These are phyloP conservation scores for Venustampulla echinocandica DNA, from an alignment of 495 filamentous ascomycete species.

Conservation along the genomic window DNA sequence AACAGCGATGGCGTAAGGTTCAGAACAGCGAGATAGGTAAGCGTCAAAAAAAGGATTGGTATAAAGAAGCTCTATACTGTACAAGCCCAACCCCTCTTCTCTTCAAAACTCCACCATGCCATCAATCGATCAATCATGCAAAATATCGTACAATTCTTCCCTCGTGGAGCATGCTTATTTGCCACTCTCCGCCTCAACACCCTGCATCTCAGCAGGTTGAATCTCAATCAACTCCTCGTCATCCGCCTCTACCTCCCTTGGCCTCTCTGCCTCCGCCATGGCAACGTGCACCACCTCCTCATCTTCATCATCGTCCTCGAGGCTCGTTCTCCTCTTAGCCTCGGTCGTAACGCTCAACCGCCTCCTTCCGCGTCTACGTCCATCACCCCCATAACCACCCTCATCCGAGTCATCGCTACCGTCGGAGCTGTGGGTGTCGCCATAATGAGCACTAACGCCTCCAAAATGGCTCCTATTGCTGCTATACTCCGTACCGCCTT, in stretches of 20 bases:
- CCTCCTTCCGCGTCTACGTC: slow-evolving; percentile 11
- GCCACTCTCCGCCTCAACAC: no score
- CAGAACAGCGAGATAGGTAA: no score
- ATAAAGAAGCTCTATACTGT: no score
- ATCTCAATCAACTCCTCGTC: slow-evolving; percentile 24
- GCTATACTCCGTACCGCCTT: not conserved
- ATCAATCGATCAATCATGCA: no score
- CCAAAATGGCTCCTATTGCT: slow-evolving; percentile 9
- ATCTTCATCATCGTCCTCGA: slow-evolving; percentile 49
- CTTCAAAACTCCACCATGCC: no score
- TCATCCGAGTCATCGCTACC: slow-evolving; percentile 31
- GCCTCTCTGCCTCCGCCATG: slow-evolving; percentile 14
- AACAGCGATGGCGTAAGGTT: no score
- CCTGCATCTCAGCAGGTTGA: slow-evolving; percentile 19
- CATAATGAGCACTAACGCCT: slow-evolving; percentile 17
- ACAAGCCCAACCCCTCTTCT: no score
- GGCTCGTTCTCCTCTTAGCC: slow-evolving; percentile 43
- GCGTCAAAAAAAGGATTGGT: no score
- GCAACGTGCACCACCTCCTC: slow-evolving; percentile 32
- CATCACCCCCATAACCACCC: slow-evolving; percentile 22
- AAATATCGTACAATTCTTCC: no score
- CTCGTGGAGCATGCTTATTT: no score
- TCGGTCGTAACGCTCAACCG: slow-evolving; percentile 33
- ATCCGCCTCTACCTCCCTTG: slow-evolving; percentile 3
- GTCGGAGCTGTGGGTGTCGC: slow-evolving; percentile 19